These are phyloP conservation scores for Neltuma alba DNA, from an alignment of 306 rosid species.

Conservation along the genomic window DNA sequence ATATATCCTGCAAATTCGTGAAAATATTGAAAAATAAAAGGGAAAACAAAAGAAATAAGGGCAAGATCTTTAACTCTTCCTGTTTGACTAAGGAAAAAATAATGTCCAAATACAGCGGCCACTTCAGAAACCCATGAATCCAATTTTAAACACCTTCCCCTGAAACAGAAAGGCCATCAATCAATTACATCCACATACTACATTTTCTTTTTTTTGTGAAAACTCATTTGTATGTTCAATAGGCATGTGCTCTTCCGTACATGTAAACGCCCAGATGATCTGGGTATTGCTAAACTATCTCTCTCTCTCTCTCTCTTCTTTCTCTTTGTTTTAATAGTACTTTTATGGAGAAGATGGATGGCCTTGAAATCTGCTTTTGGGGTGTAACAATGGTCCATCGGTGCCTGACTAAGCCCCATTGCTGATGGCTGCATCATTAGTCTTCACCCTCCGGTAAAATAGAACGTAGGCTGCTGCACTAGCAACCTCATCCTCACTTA, in stretches of 20 bases:
- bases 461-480: slow-evolving; percentile 93
- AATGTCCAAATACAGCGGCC: slow-evolving; percentile 13
- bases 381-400: slow-evolving; percentile 22
- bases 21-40: not conserved
- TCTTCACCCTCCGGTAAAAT: slow-evolving; percentile 86
- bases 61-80: not conserved
- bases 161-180: slow-evolving; percentile 14
- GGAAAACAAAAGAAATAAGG: not conserved
- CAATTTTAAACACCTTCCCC: slow-evolving; percentile 23
- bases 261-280: slow-evolving; percentile 18
- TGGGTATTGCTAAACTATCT: slow-evolving; percentile 30
- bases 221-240: not conserved
- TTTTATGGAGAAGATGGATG: slow-evolving; percentile 22
- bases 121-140: not conserved
- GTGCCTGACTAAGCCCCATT: slow-evolving; percentile 57
- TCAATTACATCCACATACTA: slow-evolving; percentile 17
- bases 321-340: not conserved
- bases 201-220: not conserved
- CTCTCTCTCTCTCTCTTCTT: not conserved
- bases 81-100: slow-evolving; percentile 16
- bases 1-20: not conserved
- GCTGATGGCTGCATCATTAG: slow-evolving; percentile 52
- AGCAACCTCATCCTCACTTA: slow-evolving; percentile 91
- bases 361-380: slow-evolving; percentile 34
- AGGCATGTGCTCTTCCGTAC: slow-evolving; percentile 28